These are phyloP conservation scores for Fusarium stilboides DNA, from an alignment of 2,329 filamentous ascomycete species.

Conservation along the genomic window DNA sequence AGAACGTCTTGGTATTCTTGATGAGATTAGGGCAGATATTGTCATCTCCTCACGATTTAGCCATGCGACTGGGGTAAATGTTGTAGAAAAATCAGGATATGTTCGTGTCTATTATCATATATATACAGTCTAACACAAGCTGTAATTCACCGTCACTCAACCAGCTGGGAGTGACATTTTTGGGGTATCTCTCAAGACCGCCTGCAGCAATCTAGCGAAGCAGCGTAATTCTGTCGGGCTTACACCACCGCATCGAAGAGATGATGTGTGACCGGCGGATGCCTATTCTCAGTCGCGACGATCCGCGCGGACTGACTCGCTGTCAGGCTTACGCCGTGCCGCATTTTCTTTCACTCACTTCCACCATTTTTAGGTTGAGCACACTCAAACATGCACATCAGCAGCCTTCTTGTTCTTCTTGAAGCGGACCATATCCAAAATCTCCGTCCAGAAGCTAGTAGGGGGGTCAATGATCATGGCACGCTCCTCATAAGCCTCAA, in stretches of 20 bases:
- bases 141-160: slow-evolving; percentile 15
- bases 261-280: background rate
- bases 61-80: no score
- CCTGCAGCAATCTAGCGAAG: slow-evolving; percentile 1
- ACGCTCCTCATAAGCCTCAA: slow-evolving; percentile 66
- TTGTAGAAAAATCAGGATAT: slow-evolving; percentile 1
- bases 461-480: slow-evolving; percentile 55
- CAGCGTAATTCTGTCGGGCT: background rate
- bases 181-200: slow-evolving; percentile 23
- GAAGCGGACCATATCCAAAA: slow-evolving; percentile 30
- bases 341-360: background rate
- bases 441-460: slow-evolving; percentile 56
- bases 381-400: slow-evolving; percentile 31
- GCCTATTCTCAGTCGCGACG: background rate
- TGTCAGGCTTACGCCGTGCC: background rate
- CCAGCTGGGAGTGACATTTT: slow-evolving; percentile 3
- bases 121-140: slow-evolving; percentile 22
- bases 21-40: no score
- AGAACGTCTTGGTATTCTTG: no score
- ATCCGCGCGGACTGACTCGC: background rate
- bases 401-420: slow-evolving; percentile 33
- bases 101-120: slow-evolving; percentile 23
- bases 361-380: background rate
- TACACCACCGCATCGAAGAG: background rate
- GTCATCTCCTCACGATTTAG: no score